Evolutionary conservation across 1,284 basidiomycete species (phyloP).

Genomic region (Ustilago hordei): DNA sequence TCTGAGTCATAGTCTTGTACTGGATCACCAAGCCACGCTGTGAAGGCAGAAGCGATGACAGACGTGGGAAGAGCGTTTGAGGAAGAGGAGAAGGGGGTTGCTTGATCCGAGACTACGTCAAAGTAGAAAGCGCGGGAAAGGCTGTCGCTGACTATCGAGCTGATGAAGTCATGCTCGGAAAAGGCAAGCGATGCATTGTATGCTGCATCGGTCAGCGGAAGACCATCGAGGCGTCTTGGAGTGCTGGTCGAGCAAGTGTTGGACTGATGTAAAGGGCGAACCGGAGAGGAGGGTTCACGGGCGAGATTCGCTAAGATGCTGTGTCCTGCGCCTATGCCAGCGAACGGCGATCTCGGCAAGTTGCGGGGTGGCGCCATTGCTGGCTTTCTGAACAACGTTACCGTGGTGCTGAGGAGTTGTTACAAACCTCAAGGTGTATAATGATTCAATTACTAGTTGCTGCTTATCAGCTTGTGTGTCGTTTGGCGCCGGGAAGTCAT

Average conservation of each 20-base stretch:
- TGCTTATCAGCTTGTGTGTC: background rate
- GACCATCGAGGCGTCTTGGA: slow-evolving; percentile 15
- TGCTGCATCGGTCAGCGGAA: slow-evolving; percentile 9
- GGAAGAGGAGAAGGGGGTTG: slow-evolving; percentile 18
- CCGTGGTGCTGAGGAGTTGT: too few species aligned
- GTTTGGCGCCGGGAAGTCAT: background rate
- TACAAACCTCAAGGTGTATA: background rate
- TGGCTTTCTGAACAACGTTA: background rate
- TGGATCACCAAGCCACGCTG: slow-evolving; percentile 52
- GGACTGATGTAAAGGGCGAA: slow-evolving; percentile 8
- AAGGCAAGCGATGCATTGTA: slow-evolving; percentile 10
- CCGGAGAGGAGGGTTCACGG: slow-evolving; percentile 22
- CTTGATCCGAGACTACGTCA: slow-evolving; percentile 55
- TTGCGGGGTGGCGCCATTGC: slow-evolving; percentile 33
- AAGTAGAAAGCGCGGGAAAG: slow-evolving; percentile 48
- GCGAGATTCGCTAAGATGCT: slow-evolving; percentile 26
- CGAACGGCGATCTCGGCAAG: slow-evolving; percentile 35
- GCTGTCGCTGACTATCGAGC: slow-evolving; percentile 45
- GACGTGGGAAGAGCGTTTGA: slow-evolving; percentile 16
- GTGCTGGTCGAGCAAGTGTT: slow-evolving; percentile 11
- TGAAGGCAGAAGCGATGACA: slow-evolving; percentile 25
- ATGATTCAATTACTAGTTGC: background rate
- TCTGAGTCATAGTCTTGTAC: slow-evolving; percentile 53
- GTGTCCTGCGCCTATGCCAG: slow-evolving; percentile 36
- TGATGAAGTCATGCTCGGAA: slow-evolving; percentile 21